Evolutionary conservation across 805 yeast species (phyloP).

Genomic region (Wickerhamomyces ciferrii): DNA sequence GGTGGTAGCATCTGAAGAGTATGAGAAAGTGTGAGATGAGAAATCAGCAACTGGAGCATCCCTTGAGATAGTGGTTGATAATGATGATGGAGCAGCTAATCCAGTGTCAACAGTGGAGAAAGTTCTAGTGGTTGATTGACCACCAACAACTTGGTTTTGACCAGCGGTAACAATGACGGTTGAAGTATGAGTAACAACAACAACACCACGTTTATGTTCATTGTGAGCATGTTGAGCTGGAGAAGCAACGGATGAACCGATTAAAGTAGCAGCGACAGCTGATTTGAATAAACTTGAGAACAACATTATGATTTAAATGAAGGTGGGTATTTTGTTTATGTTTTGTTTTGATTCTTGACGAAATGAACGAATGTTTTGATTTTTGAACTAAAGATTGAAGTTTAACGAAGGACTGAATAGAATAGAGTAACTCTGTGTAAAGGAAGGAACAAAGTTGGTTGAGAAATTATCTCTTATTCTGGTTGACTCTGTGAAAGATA

Average conservation of each 20-base stretch:
- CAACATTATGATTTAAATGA: conserved; percentile 32
- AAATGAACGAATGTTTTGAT: conserved; percentile 1
- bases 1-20: conserved; percentile 26
- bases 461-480: background rate
- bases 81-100: conserved; percentile 21
- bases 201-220: conserved; percentile 51
- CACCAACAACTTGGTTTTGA: conserved; percentile 29
- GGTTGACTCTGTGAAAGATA: background rate
- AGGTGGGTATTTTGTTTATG: background rate
- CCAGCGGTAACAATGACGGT: conserved; percentile 45
- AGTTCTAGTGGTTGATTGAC: conserved; percentile 20
- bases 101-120: conserved; percentile 22
- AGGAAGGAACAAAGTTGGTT: conserved; percentile 26
- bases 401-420: conserved; percentile 5
- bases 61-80: conserved; percentile 19
- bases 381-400: conserved; percentile 1
- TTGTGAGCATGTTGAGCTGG: conserved; percentile 63
- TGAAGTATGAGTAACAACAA: conserved; percentile 41
- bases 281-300: conserved; percentile 37
- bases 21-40: conserved; percentile 23
- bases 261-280: conserved; percentile 39
- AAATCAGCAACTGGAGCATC: conserved; percentile 26
- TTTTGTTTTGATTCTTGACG: background rate
- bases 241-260: conserved; percentile 49
- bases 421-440: conserved; percentile 21